Conservation (phyloP, 108 stramenopile species). For the Cyclotella kingstonii region DNA sequence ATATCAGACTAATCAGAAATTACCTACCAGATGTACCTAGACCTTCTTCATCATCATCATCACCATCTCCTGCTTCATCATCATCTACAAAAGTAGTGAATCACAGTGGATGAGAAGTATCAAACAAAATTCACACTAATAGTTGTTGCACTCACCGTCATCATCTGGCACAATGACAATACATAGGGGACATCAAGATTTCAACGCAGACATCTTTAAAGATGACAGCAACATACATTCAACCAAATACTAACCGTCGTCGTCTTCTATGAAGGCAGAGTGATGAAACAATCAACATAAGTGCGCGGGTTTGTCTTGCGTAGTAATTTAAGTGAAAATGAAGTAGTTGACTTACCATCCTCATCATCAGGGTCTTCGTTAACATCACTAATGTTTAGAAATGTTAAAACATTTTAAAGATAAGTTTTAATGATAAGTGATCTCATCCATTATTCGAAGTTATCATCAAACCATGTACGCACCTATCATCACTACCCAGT, state of each 20-base stretch:
- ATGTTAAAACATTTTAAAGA: not conserved
- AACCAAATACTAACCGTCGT: not conserved
- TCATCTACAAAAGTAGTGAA: not conserved
- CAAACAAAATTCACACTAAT: no score
- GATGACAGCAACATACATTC: not conserved
- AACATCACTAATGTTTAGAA: not conserved
- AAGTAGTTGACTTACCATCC: not conserved
- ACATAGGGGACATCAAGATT: not conserved
- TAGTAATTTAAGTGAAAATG: no score
- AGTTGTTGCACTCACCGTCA: constrained; percentile 11
- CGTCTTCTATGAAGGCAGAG: no score
- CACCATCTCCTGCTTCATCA: constrained; percentile 4
- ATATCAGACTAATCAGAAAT: no score
- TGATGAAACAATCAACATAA: no score
- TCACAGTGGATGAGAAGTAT: not conserved
- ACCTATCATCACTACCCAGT: constrained; percentile 12
- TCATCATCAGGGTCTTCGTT: not conserved
- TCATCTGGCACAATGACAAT: not conserved
- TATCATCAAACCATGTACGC: not conserved
- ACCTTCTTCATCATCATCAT: constrained; percentile 14
- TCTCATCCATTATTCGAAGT: not conserved
- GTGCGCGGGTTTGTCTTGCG: no score
- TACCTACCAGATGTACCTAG: constrained; percentile 3
- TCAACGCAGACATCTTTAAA: not conserved
- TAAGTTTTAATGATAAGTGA: not conserved